Evolutionary conservation across 2,329 filamentous ascomycete genomes (phyloP).

Genomic region (Pseudonectria buxi): DNA sequence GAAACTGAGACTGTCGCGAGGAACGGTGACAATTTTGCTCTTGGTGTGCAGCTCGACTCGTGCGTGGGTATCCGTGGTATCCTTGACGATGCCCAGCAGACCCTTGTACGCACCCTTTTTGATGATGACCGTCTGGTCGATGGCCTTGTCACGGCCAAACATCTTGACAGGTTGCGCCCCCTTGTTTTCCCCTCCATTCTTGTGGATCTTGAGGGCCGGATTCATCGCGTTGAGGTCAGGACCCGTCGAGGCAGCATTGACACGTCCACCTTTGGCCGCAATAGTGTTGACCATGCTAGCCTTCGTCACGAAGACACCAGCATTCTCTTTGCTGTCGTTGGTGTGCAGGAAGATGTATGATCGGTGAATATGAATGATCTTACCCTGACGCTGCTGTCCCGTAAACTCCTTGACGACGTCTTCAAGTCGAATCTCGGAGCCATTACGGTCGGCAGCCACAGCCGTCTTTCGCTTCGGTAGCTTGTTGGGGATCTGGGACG

Average conservation of each 20-base stretch:
- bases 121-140: slow-evolving; percentile 88
- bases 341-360: slow-evolving; percentile 90
- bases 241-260: slow-evolving; percentile 52
- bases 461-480: slow-evolving; percentile 75
- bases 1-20: slow-evolving; percentile 74
- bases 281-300: slow-evolving; percentile 82
- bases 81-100: slow-evolving; percentile 89
- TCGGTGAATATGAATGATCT: slow-evolving; percentile 88
- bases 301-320: slow-evolving; percentile 81
- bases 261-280: slow-evolving; percentile 85
- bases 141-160: slow-evolving; percentile 72
- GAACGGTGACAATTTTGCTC: slow-evolving; percentile 80
- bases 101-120: slow-evolving; percentile 87
- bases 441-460: slow-evolving; percentile 87
- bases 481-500: slow-evolving; percentile 87
- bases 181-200: slow-evolving; percentile 45
- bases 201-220: slow-evolving; percentile 71
- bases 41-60: slow-evolving; percentile 92
- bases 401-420: slow-evolving; percentile 88
- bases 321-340: slow-evolving; percentile 76
- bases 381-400: slow-evolving; percentile 78
- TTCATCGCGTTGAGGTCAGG: slow-evolving; percentile 90
- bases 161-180: slow-evolving; percentile 60
- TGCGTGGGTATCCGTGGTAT: slow-evolving; percentile 78
- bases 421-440: slow-evolving; percentile 84